These are phyloP conservation scores for Lodderomyces orthopsilosis DNA, from an alignment of 1,139 yeast species.

Conservation along the genomic window DNA sequence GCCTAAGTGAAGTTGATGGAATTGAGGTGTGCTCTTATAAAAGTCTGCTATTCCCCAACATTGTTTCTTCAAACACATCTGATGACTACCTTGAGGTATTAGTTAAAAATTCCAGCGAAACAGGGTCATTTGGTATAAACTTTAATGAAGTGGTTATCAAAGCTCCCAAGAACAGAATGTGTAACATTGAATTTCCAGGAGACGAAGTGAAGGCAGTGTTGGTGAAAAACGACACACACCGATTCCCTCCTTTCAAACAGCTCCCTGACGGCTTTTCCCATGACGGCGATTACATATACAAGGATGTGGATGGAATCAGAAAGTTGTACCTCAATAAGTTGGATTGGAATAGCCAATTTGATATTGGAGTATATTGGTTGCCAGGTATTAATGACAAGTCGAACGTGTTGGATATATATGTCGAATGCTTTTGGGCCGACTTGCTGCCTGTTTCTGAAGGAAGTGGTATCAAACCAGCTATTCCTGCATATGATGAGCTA, in stretches of 20 bases:
- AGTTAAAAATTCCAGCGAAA: conserved; percentile 33
- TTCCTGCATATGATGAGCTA: conserved; percentile 72
- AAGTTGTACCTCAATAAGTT: conserved; percentile 61
- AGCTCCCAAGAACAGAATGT: conserved; percentile 62
- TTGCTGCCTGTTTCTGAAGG: conserved; percentile 31
- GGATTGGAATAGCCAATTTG: conserved; percentile 57
- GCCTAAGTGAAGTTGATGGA: conserved; percentile 42
- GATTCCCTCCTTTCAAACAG: conserved; percentile 33
- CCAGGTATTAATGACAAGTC: conserved; percentile 52
- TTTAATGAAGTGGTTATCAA: conserved; percentile 59
- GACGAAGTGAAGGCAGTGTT: conserved; percentile 16
- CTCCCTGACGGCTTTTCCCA: conserved; percentile 52
- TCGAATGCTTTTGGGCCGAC: conserved; percentile 77
- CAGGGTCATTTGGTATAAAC: conserved; percentile 63
- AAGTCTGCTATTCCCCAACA: conserved; percentile 49
- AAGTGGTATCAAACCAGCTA: conserved; percentile 32
- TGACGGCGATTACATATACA: conserved; percentile 50
- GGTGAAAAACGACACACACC: conserved; percentile 6
- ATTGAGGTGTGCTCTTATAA: conserved; percentile 52
- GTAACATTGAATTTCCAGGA: conserved; percentile 50
- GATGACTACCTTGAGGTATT: conserved; percentile 48
- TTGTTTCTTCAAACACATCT: conserved; percentile 41
- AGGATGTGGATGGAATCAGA: conserved; percentile 60
- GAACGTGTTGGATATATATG: conserved; percentile 48
- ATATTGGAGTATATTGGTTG: conserved; percentile 73